Evolutionary conservation across 1,284 basidiomycete species (phyloP).

Genomic region (Puccinia coronata): DNA sequence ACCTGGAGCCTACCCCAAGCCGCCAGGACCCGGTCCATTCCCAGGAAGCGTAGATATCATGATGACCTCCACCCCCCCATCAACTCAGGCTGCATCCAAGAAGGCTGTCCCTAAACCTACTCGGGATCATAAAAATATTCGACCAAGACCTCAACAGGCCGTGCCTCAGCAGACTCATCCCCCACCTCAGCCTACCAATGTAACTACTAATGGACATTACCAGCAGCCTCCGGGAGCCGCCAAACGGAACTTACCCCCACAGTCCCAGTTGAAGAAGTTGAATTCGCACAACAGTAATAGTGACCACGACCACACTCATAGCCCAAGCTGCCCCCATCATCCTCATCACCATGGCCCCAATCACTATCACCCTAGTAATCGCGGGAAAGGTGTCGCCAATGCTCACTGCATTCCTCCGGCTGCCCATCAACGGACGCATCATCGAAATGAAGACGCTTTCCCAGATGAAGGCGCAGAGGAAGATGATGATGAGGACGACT

Average conservation of each 20-base stretch:
- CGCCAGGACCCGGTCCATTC: constrained; percentile 94
- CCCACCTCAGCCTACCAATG: constrained; percentile 50
- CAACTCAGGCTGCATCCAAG: constrained; percentile 65
- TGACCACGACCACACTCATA: constrained; percentile 55
- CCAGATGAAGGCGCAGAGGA: constrained; percentile 63
- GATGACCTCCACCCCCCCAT: constrained; percentile 68
- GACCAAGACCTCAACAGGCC: constrained; percentile 51
- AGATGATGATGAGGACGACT: constrained; percentile 67
- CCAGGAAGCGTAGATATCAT: constrained; percentile 95
- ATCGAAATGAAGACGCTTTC: constrained; percentile 47
- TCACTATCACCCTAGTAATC: constrained; percentile 33
- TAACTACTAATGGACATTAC: constrained; percentile 31
- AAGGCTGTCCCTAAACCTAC: constrained; percentile 53
- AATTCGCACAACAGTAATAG: constrained; percentile 51
- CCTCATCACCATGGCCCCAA: constrained; percentile 52
- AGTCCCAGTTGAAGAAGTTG: constrained; percentile 46
- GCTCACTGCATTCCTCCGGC: constrained; percentile 61
- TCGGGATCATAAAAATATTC: constrained; percentile 55
- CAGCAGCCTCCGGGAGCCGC: constrained; percentile 25
- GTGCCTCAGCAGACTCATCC: constrained; percentile 48
- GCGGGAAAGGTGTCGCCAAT: constrained; percentile 39
- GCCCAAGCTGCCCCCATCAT: constrained; percentile 55
- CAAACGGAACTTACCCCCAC: constrained; percentile 41
- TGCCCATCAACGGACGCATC: constrained; percentile 47
- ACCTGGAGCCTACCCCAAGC: constrained; percentile 80